phyloP scores from a whole-genome alignment of 2,329 filamentous ascomycete genomes.

The Colletotrichum simmondsii region DNA sequence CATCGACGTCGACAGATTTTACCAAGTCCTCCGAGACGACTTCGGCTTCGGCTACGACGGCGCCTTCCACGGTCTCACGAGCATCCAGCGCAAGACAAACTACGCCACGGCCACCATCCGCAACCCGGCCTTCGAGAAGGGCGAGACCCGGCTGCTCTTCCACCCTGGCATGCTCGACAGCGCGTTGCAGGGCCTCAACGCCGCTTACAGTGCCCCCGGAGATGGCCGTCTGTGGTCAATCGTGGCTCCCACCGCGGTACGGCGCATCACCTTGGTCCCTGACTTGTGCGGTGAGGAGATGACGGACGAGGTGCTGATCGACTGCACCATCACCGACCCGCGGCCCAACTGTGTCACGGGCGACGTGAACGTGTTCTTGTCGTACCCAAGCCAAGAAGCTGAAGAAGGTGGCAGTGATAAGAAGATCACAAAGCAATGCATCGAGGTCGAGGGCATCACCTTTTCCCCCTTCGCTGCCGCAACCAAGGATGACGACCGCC shows the following conservation, averaged over 20 bases:
- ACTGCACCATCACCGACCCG: background rate
- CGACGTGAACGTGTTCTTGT: background rate
- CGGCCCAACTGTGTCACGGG: background rate
- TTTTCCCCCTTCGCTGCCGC: background rate
- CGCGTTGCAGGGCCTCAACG: background rate
- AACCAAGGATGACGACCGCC: background rate
- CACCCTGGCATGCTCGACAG: constrained; percentile 6
- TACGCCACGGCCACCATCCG: constrained; percentile 9
- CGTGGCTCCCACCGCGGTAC: background rate
- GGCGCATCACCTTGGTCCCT: background rate
- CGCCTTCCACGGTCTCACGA: constrained; percentile 36
- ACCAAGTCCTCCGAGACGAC: constrained; percentile 32
- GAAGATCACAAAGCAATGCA: background rate
- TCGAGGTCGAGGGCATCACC: background rate
- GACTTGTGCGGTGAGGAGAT: constrained; percentile 23
- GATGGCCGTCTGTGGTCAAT: background rate
- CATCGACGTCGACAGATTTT: constrained; percentile 35
- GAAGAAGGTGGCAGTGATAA: background rate
- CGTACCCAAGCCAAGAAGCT: background rate
- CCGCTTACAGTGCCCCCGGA: background rate
- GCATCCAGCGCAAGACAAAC: constrained; percentile 28
- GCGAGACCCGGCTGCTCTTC: background rate
- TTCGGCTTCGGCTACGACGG: constrained; percentile 38
- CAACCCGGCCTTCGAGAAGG: background rate
- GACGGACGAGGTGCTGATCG: background rate